Evolutionary conservation across 2,329 filamentous ascomycete genomes (phyloP).

Genomic region (Cordyceps farinosa): DNA sequence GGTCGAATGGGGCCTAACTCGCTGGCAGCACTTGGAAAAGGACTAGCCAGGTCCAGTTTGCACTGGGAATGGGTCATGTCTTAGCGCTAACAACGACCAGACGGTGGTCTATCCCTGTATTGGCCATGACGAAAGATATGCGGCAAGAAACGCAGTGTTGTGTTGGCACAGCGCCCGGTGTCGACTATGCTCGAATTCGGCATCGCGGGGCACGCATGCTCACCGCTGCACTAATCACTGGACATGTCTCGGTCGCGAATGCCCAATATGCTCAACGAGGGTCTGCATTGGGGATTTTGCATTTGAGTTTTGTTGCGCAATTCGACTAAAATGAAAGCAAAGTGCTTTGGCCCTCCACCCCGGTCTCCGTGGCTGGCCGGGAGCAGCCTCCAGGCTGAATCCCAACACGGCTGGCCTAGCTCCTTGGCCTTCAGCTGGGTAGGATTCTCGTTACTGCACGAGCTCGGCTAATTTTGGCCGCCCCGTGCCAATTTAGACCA

Average conservation of each 20-base stretch:
- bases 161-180: slow-evolving; percentile 14
- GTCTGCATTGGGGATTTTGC: not conserved
- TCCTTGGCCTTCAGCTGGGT: slow-evolving; percentile 7
- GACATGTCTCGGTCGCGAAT: not conserved
- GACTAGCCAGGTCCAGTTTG: slow-evolving; percentile 17
- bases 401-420: slow-evolving; percentile 9
- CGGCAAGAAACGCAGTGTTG: slow-evolving; percentile 1
- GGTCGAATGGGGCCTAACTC: slow-evolving; percentile 3
- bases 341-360: slow-evolving; percentile 13
- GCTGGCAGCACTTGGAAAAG: slow-evolving; percentile 10
- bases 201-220: not conserved
- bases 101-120: slow-evolving; percentile 10
- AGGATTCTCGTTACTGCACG: not conserved
- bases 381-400: not conserved
- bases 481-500: not conserved
- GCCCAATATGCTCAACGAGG: not conserved
- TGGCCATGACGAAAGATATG: slow-evolving; percentile 15
- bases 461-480: not conserved
- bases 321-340: slow-evolving; percentile 12
- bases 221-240: not conserved
- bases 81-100: slow-evolving; percentile 8
- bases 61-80: slow-evolving; percentile 13
- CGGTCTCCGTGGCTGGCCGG: not conserved
- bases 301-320: not conserved
- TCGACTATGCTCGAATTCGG: not conserved